phyloP scores from a whole-genome alignment of 1,284 basidiomycete species.

The Ceraceosorus guamensis region DNA sequence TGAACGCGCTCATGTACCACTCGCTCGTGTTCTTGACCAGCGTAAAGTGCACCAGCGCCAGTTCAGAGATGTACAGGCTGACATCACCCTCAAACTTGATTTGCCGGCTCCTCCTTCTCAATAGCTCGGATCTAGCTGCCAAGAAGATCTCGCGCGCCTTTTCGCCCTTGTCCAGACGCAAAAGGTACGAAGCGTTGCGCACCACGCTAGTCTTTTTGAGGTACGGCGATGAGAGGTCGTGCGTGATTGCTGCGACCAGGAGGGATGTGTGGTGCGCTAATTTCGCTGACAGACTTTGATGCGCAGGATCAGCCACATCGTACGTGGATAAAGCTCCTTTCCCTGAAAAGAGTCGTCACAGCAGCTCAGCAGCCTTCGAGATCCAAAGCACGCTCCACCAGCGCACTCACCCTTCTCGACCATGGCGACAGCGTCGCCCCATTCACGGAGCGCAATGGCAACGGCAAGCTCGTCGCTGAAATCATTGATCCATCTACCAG shows the following conservation, averaged over 20 bases:
- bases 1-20: constrained; percentile 94
- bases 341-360: constrained; percentile 50
- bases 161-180: constrained; percentile 68
- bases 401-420: constrained; percentile 66
- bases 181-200: constrained; percentile 64
- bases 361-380: background rate
- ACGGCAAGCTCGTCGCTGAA: constrained; percentile 87
- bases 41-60: constrained; percentile 76
- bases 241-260: constrained; percentile 65
- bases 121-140: constrained; percentile 66
- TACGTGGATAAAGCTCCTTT: constrained; percentile 59
- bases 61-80: constrained; percentile 65
- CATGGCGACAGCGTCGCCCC: constrained; percentile 73
- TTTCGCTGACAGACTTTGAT: constrained; percentile 16
- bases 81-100: constrained; percentile 88
- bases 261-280: constrained; percentile 18
- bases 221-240: constrained; percentile 65
- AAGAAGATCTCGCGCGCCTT: constrained; percentile 78
- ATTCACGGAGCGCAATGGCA: constrained; percentile 78
- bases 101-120: constrained; percentile 67
- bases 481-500: constrained; percentile 70
- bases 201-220: constrained; percentile 73
- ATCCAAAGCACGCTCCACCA: background rate
- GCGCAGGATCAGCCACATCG: constrained; percentile 45
- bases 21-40: constrained; percentile 90